Percentiles rank a stretch among this genome's conserved stretches.
Conservation (phyloP, 1,139 yeast genomes). For the Taiozyma sp. region DNA sequence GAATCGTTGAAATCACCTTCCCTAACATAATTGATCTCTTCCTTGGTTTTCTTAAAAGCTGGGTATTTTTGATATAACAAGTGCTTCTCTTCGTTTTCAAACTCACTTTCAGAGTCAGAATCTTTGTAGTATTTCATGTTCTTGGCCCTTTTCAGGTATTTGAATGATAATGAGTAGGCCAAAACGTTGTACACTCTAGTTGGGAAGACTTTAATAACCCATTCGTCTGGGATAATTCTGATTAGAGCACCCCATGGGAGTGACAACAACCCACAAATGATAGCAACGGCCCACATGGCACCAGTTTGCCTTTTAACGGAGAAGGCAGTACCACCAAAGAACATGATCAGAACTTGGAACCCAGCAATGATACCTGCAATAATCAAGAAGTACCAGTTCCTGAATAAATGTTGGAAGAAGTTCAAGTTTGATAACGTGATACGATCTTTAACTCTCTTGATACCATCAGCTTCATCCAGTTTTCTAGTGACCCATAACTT, state of each 20-base stretch:
- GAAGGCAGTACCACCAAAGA: constrained; percentile 96
- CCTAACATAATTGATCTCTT: constrained; percentile 22
- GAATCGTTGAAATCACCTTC: constrained; percentile 10
- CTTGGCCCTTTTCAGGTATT: constrained; percentile 33
- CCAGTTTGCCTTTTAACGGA: constrained; percentile 73
- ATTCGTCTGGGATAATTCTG: constrained; percentile 76
- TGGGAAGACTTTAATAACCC: constrained; percentile 71
- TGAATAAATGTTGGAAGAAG: constrained; percentile 73
- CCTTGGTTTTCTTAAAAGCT: constrained; percentile 23
- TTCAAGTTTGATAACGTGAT: constrained; percentile 59
- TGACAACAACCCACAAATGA: constrained; percentile 76
- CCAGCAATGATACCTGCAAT: constrained; percentile 75
- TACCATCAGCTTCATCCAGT: constrained; percentile 80
- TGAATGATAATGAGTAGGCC: constrained; percentile 43
- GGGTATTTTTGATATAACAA: constrained; percentile 20
- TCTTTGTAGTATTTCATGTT: constrained; percentile 8
- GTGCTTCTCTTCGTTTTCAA: constrained; percentile 19
- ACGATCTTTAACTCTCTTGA: constrained; percentile 50
- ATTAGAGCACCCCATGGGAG: constrained; percentile 75
- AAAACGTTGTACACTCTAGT: constrained; percentile 43
- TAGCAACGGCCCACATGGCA: constrained; percentile 85
- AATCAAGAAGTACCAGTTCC: constrained; percentile 74
- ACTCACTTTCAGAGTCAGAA: constrained; percentile 6
- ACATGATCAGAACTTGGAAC: constrained; percentile 86
- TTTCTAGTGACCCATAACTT: constrained; percentile 88